Conservation (phyloP, 768 basidiomycete genomes). For the Phaeotremella fagi region DNA sequence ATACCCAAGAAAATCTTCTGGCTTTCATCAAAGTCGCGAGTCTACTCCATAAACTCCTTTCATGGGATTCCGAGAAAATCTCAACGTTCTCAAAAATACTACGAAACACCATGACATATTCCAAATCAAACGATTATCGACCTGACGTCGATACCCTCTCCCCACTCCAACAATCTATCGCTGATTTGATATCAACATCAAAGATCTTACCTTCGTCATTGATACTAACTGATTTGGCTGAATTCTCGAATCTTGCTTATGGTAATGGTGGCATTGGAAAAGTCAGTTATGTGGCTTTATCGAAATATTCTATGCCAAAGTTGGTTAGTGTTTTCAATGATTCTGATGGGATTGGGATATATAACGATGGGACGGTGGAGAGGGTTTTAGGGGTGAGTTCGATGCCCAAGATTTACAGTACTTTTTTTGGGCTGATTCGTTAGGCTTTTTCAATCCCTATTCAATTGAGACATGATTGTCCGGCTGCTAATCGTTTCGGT, state of each 20-base stretch:
- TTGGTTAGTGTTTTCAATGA: constrained; percentile 70
- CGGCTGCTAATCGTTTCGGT: constrained; percentile 77
- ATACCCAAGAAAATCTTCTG: constrained; percentile 81
- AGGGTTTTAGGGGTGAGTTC: constrained; percentile 65
- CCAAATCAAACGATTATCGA: constrained; percentile 75
- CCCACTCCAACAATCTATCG: constrained; percentile 60
- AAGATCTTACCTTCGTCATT: constrained; percentile 64
- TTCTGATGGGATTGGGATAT: constrained; percentile 64
- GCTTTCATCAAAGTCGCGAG: constrained; percentile 67
- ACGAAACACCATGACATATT: constrained; percentile 70
- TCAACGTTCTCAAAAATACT: constrained; percentile 69
- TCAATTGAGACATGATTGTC: constrained; percentile 92
- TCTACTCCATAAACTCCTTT: constrained; percentile 57
- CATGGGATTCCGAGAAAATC: constrained; percentile 62
- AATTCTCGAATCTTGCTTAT: constrained; percentile 82
- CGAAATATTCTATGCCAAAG: constrained; percentile 80
- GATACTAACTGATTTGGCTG: constrained; percentile 75
- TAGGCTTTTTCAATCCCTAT: constrained; percentile 86
- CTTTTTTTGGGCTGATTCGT: background rate
- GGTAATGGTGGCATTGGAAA: constrained; percentile 57
- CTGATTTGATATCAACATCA: constrained; percentile 65
- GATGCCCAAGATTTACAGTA: background rate
- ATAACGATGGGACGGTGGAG: constrained; percentile 77
- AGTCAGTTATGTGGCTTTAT: constrained; percentile 82
- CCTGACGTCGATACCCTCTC: constrained; percentile 74